Evolutionary conservation across 2,329 filamentous ascomycete species (phyloP).

Genomic region (Aaosphaeria arxii): DNA sequence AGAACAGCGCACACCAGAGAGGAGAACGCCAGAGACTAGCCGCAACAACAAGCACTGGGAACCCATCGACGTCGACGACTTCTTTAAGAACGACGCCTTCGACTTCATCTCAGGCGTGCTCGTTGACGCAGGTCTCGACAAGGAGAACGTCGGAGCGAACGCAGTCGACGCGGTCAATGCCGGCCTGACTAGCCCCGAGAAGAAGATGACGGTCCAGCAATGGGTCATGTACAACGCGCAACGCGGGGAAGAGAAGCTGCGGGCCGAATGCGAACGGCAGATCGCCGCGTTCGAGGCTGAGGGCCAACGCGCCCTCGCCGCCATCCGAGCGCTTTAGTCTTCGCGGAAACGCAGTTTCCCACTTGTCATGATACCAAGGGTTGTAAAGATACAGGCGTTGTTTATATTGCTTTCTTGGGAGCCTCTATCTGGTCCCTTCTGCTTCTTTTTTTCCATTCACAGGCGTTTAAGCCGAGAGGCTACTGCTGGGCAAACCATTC

Average conservation of each 20-base stretch:
- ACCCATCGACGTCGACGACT: constrained; percentile 69
- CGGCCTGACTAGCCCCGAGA: constrained; percentile 71
- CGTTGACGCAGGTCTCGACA: constrained; percentile 29
- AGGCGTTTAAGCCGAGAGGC: too few species aligned
- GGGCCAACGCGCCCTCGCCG: constrained; percentile 72
- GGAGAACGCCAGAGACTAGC: constrained; percentile 12
- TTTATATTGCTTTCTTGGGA: too few species aligned
- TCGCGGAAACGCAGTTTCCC: too few species aligned
- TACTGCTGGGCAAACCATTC: too few species aligned
- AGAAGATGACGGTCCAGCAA: constrained; percentile 87
- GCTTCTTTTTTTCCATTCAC: too few species aligned
- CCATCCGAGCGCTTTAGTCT: constrained; percentile 15
- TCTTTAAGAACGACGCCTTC: constrained; percentile 49
- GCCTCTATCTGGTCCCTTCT: too few species aligned
- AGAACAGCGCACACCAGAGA: constrained; percentile 30
- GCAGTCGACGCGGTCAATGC: constrained; percentile 53
- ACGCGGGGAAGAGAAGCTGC: constrained; percentile 75
- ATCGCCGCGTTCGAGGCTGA: constrained; percentile 81
- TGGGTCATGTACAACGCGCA: constrained; percentile 84
- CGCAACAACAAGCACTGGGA: constrained; percentile 57
- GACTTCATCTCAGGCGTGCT: constrained; percentile 24
- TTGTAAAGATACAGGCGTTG: too few species aligned
- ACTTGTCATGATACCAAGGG: too few species aligned
- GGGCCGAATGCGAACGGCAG: constrained; percentile 76
- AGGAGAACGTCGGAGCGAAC: constrained; percentile 25